phyloP scores from a whole-genome alignment of 2,329 filamentous ascomycete genomes.

The Pyrenochaeta sp. region DNA sequence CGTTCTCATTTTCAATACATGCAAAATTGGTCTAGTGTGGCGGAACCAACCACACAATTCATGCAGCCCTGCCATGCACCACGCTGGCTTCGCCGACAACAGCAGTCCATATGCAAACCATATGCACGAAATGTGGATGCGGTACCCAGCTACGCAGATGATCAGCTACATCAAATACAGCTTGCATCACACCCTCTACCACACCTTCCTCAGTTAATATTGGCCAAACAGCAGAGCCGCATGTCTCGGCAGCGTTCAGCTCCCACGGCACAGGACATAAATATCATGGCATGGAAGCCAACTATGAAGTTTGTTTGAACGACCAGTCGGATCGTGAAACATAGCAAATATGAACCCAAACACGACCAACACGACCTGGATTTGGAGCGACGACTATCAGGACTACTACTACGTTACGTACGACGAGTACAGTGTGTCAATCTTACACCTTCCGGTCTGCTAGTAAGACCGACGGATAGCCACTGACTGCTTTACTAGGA shows the following conservation, averaged over 20 bases:
- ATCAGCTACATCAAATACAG: not conserved
- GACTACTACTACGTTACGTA: slow-evolving; percentile 14
- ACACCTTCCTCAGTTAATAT: not conserved
- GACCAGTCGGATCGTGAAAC: not conserved
- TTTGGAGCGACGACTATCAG: slow-evolving; percentile 6
- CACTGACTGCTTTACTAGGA: not conserved
- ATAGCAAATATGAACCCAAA: slow-evolving; percentile 1
- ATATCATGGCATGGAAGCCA: not conserved
- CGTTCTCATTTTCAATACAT: slow-evolving; percentile 1
- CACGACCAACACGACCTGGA: slow-evolving; percentile 3
- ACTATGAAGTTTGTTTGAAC: not conserved
- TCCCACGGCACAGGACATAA: not conserved
- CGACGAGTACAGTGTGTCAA: slow-evolving; percentile 4
- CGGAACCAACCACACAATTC: not conserved
- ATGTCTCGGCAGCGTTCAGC: not conserved
- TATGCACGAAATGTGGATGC: not conserved
- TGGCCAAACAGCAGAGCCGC: slow-evolving; percentile 2
- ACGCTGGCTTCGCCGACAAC: not conserved
- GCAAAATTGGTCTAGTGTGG: slow-evolving; percentile 1
- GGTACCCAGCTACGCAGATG: not conserved
- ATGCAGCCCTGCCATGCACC: not conserved
- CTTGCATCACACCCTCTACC: not conserved
- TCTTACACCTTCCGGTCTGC: not conserved
- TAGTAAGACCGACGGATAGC: not conserved
- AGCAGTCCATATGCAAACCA: not conserved